Evolutionary conservation across 2,329 filamentous ascomycete genomes (phyloP).

Genomic region (Colletotrichum sp.): DNA sequence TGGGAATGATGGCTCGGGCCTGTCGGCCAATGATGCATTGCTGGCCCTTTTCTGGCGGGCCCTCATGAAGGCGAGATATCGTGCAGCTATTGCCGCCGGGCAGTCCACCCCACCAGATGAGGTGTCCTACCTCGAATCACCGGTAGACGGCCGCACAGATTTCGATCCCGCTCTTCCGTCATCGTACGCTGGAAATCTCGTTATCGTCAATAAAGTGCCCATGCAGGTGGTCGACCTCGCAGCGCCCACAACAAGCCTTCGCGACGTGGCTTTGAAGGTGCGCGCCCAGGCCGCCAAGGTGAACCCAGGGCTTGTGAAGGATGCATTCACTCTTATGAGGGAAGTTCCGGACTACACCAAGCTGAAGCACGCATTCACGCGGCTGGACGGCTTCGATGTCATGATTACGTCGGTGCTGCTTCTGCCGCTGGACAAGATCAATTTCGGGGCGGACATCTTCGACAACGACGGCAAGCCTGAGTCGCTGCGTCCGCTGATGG

Average conservation of each 20-base stretch:
- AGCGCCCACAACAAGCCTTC: constrained; percentile 28
- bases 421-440: constrained; percentile 28
- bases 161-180: constrained; percentile 31
- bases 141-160: constrained; percentile 33
- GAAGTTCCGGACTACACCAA: constrained; percentile 29
- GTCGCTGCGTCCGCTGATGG: constrained; percentile 30
- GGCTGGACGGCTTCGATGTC: constrained; percentile 29
- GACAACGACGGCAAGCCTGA: constrained; percentile 28
- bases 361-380: constrained; percentile 28
- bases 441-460: constrained; percentile 31
- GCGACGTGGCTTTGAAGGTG: constrained; percentile 25
- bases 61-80: constrained; percentile 36
- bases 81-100: constrained; percentile 29
- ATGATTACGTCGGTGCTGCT: constrained; percentile 35
- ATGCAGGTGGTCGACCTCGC: constrained; percentile 30
- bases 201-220: constrained; percentile 30
- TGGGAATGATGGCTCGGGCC: constrained; percentile 25
- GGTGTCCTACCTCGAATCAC: constrained; percentile 36
- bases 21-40: constrained; percentile 41
- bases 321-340: constrained; percentile 30
- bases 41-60: constrained; percentile 45
- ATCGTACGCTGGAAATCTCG: constrained; percentile 31
- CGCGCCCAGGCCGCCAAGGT: constrained; percentile 28
- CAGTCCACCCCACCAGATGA: constrained; percentile 26
- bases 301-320: constrained; percentile 29